Evolutionary conservation across 1,139 yeast genomes (phyloP), one percentile per base, ranked within the genome.

Genomic region (Scheffersomyces titani): DNA sequence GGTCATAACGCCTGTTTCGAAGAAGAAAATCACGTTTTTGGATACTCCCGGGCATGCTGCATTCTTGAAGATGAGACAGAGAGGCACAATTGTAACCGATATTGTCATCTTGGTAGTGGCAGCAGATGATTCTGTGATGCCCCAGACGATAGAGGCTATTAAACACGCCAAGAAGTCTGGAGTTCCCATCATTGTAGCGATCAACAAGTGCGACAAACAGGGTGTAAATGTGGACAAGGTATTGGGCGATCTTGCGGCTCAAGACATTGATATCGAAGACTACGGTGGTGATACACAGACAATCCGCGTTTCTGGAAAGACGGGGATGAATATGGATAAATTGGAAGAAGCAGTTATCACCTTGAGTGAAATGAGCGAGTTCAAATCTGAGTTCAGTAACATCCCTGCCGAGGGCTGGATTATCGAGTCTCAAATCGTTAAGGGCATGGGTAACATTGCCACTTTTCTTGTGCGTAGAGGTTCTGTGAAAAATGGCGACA

Each of bases 21-120:
- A 89, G 65, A 89, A 88, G 70, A 79, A 78, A 54, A 91, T 94
- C 62, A 93, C 98, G 0, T 93, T 94, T 63, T 79, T 94, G 61
- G 99, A 94, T 71, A 94, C 99, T 0, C 99, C 99, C 0, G 99
- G 99, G 0, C 99, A 94, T 73, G 96, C 98, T 16, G 99, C 98
- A 0, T 94, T 94, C 68, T 78, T 94, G 63, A 92, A 92, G 65
- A 93, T 94, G 97, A 84, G 99, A 63, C 96, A 94, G 74, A 82
- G 99, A 64, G 99, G 99, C 51, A 98, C 99, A 0, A 88, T 87
- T 64, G 86, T 93, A 52, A 94, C 99, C 0, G 99, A 94, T 77
- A 89, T 94, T 57, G 92, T 94, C 47, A 84, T 94, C 52, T 78
- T 94, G 58, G 98, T 94, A 9, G 97, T 94, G n/a, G 98, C 99